A percentile compares a stretch with the other conserved stretches of the same genome.
These are phyloP conservation scores for Paraphoma sp. DNA, from an alignment of 2,329 filamentous ascomycete genomes.

Conservation along the genomic window DNA sequence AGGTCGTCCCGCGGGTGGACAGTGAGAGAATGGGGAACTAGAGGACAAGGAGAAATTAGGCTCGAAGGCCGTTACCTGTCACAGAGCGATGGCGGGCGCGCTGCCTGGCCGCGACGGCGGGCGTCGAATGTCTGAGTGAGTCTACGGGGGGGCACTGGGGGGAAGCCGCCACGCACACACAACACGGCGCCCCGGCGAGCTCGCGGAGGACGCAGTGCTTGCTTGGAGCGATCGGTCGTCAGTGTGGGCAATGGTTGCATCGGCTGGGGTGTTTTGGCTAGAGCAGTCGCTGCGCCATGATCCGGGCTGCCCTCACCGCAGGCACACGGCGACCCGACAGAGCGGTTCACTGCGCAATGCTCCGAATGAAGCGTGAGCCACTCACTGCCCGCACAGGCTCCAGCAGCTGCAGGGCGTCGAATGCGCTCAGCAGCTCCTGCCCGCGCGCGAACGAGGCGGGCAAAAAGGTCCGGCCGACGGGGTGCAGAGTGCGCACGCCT, in stretches of 20 bases:
- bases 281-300: constrained; percentile 33
- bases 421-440: constrained; percentile 16
- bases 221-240: not conserved
- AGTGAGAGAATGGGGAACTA: constrained; percentile 19
- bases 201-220: constrained; percentile 9
- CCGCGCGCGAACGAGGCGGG: constrained; percentile 18
- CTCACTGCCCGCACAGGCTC: constrained; percentile 5
- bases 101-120: constrained; percentile 21
- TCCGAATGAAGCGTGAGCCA: constrained; percentile 42
- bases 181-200: constrained; percentile 18
- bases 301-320: constrained; percentile 34
- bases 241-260: constrained; percentile 32
- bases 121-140: constrained; percentile 12
- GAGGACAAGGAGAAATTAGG: constrained; percentile 19
- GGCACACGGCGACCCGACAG: constrained; percentile 37
- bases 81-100: constrained; percentile 29
- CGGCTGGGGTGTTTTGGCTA: constrained; percentile 28
- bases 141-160: constrained; percentile 12
- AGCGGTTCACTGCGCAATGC: constrained; percentile 42
- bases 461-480: not conserved
- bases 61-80: constrained; percentile 44
- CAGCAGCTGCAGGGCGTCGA: constrained; percentile 20
- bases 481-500: not conserved
- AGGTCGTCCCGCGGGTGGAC: constrained; percentile 27
- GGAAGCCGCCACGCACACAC: constrained; percentile 14